Conservation (phyloP, 352 stramenopile species). For the Halophytophthora polymorphica region DNA sequence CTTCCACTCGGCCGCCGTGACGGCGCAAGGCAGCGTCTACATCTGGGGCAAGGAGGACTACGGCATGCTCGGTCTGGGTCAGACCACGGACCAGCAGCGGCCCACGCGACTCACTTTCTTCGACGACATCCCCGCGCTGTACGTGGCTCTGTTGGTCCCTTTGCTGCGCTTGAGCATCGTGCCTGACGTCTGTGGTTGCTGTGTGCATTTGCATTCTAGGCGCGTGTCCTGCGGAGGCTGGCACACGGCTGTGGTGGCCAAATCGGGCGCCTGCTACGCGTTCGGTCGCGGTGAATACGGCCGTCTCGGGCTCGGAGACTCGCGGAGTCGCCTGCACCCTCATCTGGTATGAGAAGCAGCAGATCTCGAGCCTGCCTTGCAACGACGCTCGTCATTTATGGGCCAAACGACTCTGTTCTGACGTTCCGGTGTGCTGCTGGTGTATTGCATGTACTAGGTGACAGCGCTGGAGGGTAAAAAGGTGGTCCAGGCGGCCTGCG, state of each 20-base stretch:
- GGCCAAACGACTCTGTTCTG: constrained; percentile 1
- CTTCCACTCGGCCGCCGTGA: constrained; percentile 81
- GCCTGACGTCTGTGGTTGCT: neutral
- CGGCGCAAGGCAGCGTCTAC: constrained; percentile 61
- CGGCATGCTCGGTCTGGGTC: constrained; percentile 80
- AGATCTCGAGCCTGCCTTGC: neutral
- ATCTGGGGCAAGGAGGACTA: constrained; percentile 88
- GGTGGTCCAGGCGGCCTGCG: constrained; percentile 74
- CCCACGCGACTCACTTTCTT: constrained; percentile 65
- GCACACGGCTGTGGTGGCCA: constrained; percentile 79
- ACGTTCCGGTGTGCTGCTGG: neutral
- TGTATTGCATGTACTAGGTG: constrained; percentile 26
- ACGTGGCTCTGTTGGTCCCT: constrained; percentile 13
- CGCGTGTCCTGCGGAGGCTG: constrained; percentile 79
- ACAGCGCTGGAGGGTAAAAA: constrained; percentile 57
- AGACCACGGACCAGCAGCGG: constrained; percentile 65
- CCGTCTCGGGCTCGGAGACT: constrained; percentile 82
- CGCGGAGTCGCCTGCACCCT: constrained; percentile 59
- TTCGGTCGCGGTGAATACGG: constrained; percentile 82
- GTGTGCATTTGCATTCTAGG: constrained; percentile 20
- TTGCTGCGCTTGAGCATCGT: constrained; percentile 3
- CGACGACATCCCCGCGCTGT: constrained; percentile 64
- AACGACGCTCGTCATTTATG: neutral
- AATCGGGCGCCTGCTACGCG: constrained; percentile 68
- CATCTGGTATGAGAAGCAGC: constrained; percentile 38